These are phyloP conservation scores for Chaetomium tenue DNA, from an alignment of 495 filamentous ascomycete genomes.

Conservation along the genomic window DNA sequence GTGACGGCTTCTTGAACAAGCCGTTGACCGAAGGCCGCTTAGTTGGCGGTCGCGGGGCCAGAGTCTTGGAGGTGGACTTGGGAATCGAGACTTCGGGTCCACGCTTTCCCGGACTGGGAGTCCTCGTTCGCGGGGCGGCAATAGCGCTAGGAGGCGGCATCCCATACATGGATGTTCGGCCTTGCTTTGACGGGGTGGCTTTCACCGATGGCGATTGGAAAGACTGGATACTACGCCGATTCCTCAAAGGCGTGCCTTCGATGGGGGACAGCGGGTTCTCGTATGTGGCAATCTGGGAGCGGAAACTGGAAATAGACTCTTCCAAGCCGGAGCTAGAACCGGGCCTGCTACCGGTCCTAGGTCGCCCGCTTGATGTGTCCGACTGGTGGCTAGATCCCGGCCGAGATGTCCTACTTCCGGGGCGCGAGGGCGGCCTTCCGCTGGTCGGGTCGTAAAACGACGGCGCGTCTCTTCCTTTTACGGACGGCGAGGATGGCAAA, in stretches of 20 bases:
- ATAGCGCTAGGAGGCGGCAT: slow-evolving; percentile 28
- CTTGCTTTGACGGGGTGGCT: slow-evolving; percentile 11
- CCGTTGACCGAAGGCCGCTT: slow-evolving; percentile 56
- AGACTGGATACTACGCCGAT: slow-evolving; percentile 31
- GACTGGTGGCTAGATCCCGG: slow-evolving; percentile 49
- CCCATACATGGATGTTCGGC: slow-evolving; percentile 24
- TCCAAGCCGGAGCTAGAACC: slow-evolving; percentile 42
- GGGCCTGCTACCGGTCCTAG: slow-evolving; percentile 40
- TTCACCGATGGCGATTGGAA: slow-evolving; percentile 25
- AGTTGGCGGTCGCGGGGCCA: slow-evolving; percentile 50
- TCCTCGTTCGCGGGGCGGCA: slow-evolving; percentile 33
- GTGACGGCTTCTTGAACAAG: slow-evolving; percentile 53
- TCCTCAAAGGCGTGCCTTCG: slow-evolving; percentile 37
- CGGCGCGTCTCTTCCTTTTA: slow-evolving; percentile 37
- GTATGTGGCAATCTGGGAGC: slow-evolving; percentile 37
- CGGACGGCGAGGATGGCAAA: slow-evolving; percentile 48
- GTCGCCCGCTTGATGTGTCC: slow-evolving; percentile 36
- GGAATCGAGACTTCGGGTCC: slow-evolving; percentile 30
- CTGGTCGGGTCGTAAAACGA: slow-evolving; percentile 40
- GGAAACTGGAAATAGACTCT: slow-evolving; percentile 32
- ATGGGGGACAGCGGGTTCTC: slow-evolving; percentile 40
- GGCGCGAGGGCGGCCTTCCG: slow-evolving; percentile 35
- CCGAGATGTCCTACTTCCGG: slow-evolving; percentile 40
- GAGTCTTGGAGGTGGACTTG: slow-evolving; percentile 50
- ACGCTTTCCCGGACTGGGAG: slow-evolving; percentile 47